phyloP scores from a whole-genome alignment of 1,139 yeast species.

The Candida frijolesensis region DNA sequence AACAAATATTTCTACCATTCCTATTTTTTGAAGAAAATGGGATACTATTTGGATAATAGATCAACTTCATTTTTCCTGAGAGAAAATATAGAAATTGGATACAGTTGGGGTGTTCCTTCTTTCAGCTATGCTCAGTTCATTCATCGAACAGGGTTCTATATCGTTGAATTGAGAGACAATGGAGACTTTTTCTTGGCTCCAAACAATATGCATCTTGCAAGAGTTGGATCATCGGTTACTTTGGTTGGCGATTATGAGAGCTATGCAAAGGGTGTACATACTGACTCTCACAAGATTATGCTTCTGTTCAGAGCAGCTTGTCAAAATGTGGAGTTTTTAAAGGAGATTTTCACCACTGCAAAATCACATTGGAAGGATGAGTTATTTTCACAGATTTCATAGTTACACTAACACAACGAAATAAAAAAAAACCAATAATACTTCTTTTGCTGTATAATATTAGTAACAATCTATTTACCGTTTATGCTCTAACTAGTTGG shows the following conservation, averaged over 20 bases:
- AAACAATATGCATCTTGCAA: constrained; percentile 69
- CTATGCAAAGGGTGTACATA: constrained; percentile 30
- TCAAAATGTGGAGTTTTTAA: constrained; percentile 48
- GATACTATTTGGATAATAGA: constrained; percentile 80
- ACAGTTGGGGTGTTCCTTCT: constrained; percentile 90
- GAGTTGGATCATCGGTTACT: constrained; percentile 49
- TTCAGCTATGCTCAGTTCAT: constrained; percentile 87
- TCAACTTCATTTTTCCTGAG: constrained; percentile 64
- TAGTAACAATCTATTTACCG: background rate
- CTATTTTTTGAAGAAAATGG: constrained; percentile 64
- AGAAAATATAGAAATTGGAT: constrained; percentile 58
- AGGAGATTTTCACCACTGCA: constrained; percentile 61
- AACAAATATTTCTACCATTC: constrained; percentile 64
- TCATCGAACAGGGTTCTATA: constrained; percentile 84
- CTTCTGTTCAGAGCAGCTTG: constrained; percentile 66
- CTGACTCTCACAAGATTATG: constrained; percentile 77
- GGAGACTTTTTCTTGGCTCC: constrained; percentile 85
- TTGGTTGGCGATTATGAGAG: constrained; percentile 28
- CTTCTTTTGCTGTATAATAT: no score
- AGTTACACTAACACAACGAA: background rate
- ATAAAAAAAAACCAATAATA: no score
- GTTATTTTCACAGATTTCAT: constrained; percentile 16
- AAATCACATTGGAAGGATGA: constrained; percentile 48
- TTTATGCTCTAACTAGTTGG: constrained; percentile 25
- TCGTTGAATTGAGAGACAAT: constrained; percentile 82